Conservation (phyloP, 2,329 filamentous ascomycete species). For the Claviceps arundinis region DNA sequence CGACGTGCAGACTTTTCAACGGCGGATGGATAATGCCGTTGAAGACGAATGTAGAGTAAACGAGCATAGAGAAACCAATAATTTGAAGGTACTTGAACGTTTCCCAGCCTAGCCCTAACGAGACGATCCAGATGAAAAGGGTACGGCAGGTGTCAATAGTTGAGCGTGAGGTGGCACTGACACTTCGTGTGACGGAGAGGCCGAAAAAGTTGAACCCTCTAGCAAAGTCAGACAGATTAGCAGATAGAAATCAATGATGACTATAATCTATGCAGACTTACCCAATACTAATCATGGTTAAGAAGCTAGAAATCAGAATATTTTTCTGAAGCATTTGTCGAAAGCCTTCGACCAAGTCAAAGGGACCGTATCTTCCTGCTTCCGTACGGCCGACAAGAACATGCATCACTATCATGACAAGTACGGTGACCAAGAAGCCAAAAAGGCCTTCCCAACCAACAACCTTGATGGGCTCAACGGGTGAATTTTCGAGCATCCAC, state of each 20-base stretch:
- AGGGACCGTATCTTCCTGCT: slow-evolving; percentile 66
- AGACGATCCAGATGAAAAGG: slow-evolving; percentile 95
- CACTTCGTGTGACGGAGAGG: slow-evolving; percentile 74
- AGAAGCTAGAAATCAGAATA: slow-evolving; percentile 62
- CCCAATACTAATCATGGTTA: slow-evolving; percentile 98
- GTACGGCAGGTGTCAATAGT: slow-evolving; percentile 97
- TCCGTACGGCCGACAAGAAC: slow-evolving; percentile 61
- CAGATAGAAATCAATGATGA: background rate
- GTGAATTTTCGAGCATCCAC: slow-evolving; percentile 60
- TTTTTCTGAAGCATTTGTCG: slow-evolving; percentile 58
- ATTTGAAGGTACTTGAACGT: slow-evolving; percentile 96
- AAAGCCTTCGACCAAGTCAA: slow-evolving; percentile 80
- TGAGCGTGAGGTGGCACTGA: slow-evolving; percentile 84
- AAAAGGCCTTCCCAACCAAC: slow-evolving; percentile 96
- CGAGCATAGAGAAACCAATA: slow-evolving; percentile 70
- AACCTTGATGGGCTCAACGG: slow-evolving; percentile 68
- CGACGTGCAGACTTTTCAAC: slow-evolving; percentile 49
- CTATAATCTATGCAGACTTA: slow-evolving; percentile 24
- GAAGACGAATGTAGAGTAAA: slow-evolving; percentile 95
- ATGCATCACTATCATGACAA: slow-evolving; percentile 72
- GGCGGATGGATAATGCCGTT: slow-evolving; percentile 87
- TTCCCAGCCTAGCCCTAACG: slow-evolving; percentile 88
- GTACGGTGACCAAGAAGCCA: slow-evolving; percentile 65
- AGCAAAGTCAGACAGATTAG: slow-evolving; percentile 10
- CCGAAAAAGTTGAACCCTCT: slow-evolving; percentile 99